These are phyloP conservation scores for Claviceps arundinis DNA, from an alignment of 2,329 filamentous ascomycete species.

Conservation along the genomic window DNA sequence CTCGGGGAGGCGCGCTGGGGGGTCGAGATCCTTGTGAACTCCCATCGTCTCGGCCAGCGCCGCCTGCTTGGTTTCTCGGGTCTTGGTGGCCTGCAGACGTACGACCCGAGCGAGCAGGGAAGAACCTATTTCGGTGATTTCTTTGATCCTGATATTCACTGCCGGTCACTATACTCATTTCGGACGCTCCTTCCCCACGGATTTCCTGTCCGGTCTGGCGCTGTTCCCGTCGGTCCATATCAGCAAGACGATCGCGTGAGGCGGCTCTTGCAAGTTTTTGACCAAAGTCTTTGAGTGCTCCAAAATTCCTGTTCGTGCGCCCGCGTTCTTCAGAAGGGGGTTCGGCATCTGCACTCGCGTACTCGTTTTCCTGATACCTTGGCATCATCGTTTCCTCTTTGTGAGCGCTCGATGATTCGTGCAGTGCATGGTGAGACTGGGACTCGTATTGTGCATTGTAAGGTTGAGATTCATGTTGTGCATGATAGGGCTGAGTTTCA, in stretches of 20 bases:
- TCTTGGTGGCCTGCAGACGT: slow-evolving; percentile 12
- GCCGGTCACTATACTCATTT: slow-evolving; percentile 23
- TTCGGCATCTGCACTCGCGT: slow-evolving; percentile 22
- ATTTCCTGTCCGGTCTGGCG: slow-evolving; percentile 7
- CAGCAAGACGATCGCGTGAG: slow-evolving; percentile 18
- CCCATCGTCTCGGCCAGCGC: slow-evolving; percentile 3
- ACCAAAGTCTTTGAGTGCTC: slow-evolving; percentile 39
- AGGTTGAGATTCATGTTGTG: too few relatives aligned
- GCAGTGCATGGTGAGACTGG: slow-evolving; percentile 8
- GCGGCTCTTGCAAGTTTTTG: slow-evolving; percentile 25
- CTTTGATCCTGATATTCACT: slow-evolving; percentile 24
- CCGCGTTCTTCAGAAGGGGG: slow-evolving; percentile 23
- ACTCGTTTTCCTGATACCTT: slow-evolving; percentile 26
- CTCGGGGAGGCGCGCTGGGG: slow-evolving; percentile 11
- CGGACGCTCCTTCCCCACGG: slow-evolving; percentile 27
- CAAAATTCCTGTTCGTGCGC: slow-evolving; percentile 25
- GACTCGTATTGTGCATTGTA: slow-evolving; percentile 3
- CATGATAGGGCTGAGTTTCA: too few relatives aligned
- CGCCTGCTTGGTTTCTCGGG: not conserved
- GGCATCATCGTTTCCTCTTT: slow-evolving; percentile 20
- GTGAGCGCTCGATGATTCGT: slow-evolving; percentile 7
- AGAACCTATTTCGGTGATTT: slow-evolving; percentile 25
- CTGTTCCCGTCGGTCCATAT: slow-evolving; percentile 10
- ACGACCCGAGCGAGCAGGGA: slow-evolving; percentile 18
- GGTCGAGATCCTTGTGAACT: slow-evolving; percentile 7